A percentile compares a stretch with the other conserved stretches of the same genome.
Conservation (phyloP, 805 yeast species). For the Tetrapisispora phaffii region DNA sequence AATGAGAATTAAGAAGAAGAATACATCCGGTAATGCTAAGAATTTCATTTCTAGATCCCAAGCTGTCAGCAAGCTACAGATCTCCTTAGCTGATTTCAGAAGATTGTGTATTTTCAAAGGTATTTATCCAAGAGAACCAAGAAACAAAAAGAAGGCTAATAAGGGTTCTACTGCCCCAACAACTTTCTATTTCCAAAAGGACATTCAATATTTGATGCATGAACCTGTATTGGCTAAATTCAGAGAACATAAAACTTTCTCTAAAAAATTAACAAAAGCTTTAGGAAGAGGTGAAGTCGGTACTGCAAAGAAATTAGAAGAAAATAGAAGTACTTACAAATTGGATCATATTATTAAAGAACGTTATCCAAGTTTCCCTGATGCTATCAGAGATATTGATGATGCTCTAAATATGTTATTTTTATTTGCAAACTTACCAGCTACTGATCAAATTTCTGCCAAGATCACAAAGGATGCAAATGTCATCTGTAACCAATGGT, state of each 20-base stretch:
- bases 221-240: constrained; percentile 88
- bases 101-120: constrained; percentile 97
- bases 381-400: constrained; percentile 86
- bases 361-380: constrained; percentile 87
- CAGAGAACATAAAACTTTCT: constrained; percentile 91
- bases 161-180: constrained; percentile 96
- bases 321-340: constrained; percentile 58
- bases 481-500: constrained; percentile 84
- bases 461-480: constrained; percentile 83
- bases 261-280: constrained; percentile 81
- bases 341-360: constrained; percentile 88
- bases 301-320: constrained; percentile 79
- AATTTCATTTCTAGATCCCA: constrained; percentile 90
- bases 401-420: constrained; percentile 94
- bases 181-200: constrained; percentile 88
- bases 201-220: constrained; percentile 87
- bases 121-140: constrained; percentile 92
- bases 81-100: constrained; percentile 92
- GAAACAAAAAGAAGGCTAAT: constrained; percentile 91
- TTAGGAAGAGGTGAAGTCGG: constrained; percentile 85
- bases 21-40: constrained; percentile 79
- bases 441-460: constrained; percentile 72
- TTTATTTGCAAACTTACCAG: constrained; percentile 89
- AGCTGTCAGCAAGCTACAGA: constrained; percentile 85
- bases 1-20: constrained; percentile 71